These are phyloP conservation scores for Cutaneotrichosporon cavernicola DNA, from an alignment of 1,284 basidiomycete genomes.

Conservation along the genomic window DNA sequence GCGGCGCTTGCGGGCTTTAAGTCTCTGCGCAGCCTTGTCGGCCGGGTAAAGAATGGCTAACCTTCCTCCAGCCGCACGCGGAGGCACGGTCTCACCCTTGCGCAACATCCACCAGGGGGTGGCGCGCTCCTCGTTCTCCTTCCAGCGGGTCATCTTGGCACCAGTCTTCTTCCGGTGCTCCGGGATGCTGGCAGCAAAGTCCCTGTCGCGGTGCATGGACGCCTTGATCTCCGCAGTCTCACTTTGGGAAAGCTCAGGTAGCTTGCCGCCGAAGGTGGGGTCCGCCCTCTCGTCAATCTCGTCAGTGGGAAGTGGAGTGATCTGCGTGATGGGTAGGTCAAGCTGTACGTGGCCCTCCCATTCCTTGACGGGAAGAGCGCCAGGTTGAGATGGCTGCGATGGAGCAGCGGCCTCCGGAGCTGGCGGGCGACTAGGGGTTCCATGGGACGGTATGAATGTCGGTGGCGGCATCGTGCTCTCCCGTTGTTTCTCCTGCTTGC, in stretches of 20 bases:
- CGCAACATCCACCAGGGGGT: slow-evolving; percentile 48
- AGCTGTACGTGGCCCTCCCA: slow-evolving; percentile 55
- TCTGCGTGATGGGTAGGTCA: slow-evolving; percentile 64
- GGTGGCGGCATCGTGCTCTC: slow-evolving; percentile 41
- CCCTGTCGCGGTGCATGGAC: slow-evolving; percentile 60
- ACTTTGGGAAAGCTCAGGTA: slow-evolving; percentile 59
- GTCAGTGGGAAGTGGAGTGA: slow-evolving; percentile 64
- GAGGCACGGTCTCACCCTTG: slow-evolving; percentile 33
- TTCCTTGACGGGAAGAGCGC: slow-evolving; percentile 42
- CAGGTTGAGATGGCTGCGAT: slow-evolving; percentile 41
- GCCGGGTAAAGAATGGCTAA: slow-evolving; percentile 69
- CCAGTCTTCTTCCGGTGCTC: slow-evolving; percentile 41
- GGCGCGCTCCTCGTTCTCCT: slow-evolving; percentile 57
- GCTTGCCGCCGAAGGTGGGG: slow-evolving; percentile 55
- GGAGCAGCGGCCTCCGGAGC: slow-evolving; percentile 27
- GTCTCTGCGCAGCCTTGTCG: slow-evolving; percentile 50
- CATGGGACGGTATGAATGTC: slow-evolving; percentile 36
- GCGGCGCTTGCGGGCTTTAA: slow-evolving; percentile 58
- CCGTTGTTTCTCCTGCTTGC: slow-evolving; percentile 15
- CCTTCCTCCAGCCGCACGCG: slow-evolving; percentile 52
- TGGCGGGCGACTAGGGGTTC: slow-evolving; percentile 19
- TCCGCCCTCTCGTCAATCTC: slow-evolving; percentile 53
- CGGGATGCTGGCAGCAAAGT: slow-evolving; percentile 52
- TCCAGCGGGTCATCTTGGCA: slow-evolving; percentile 43
- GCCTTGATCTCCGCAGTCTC: slow-evolving; percentile 57